Conservation (phyloP, 768 basidiomycete species). For the Lepiota venenata region DNA sequence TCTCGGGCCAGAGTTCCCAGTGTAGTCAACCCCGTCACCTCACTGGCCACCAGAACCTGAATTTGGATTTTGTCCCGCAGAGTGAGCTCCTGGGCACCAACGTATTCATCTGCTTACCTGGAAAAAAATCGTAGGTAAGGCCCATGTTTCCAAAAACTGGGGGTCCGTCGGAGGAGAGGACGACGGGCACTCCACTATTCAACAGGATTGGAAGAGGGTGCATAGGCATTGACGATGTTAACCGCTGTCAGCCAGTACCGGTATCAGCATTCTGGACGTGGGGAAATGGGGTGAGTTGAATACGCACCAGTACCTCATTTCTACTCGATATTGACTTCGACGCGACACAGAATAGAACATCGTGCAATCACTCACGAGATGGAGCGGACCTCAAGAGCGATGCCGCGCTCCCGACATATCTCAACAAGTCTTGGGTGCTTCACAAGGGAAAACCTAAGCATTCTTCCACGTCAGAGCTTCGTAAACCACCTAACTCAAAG, state of each 20-base stretch:
- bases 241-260: slow-evolving; percentile 39
- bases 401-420: slow-evolving; percentile 56
- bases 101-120: slow-evolving; percentile 22
- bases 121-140: slow-evolving; percentile 74
- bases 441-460: slow-evolving; percentile 62
- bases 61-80: too few relatives aligned
- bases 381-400: slow-evolving; percentile 75
- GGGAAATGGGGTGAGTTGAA: background rate
- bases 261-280: too few relatives aligned
- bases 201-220: slow-evolving; percentile 71
- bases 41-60: slow-evolving; percentile 58
- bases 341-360: too few relatives aligned
- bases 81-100: too few relatives aligned
- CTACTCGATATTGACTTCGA: background rate
- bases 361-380: slow-evolving; percentile 80
- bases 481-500: too few relatives aligned
- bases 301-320: background rate
- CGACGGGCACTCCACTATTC: slow-evolving; percentile 70
- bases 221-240: slow-evolving; percentile 78
- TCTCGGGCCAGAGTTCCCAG: slow-evolving; percentile 62
- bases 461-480: too few relatives aligned
- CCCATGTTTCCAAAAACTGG: slow-evolving; percentile 76
- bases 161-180: slow-evolving; percentile 73
- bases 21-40: slow-evolving; percentile 60
- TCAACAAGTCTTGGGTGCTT: slow-evolving; percentile 76